phyloP scores from a whole-genome alignment of 75 land plant genomes.

The Gnetum montanum region DNA sequence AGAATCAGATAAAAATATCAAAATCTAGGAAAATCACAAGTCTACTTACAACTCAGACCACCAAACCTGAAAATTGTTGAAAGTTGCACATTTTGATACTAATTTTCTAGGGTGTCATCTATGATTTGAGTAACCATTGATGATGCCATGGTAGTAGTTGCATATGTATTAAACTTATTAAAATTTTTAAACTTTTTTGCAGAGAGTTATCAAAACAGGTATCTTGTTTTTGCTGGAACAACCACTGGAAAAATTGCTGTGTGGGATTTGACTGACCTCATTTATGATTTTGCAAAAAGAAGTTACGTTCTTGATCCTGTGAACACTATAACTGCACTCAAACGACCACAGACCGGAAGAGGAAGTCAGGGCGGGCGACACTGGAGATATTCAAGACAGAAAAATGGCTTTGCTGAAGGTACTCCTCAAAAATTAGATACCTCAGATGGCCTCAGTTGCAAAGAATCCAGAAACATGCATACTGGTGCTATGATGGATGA shows the following conservation, averaged over 20 bases:
- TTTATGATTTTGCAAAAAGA: slow-evolving; percentile 34
- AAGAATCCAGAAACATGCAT: not conserved
- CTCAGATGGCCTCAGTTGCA: too few species aligned
- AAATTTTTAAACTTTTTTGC: too few species aligned
- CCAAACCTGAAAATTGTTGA: too few species aligned
- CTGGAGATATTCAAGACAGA: slow-evolving; percentile 39
- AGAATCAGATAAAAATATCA: too few species aligned
- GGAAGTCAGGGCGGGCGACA: slow-evolving; percentile 96
- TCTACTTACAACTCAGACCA: too few species aligned
- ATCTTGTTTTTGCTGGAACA: slow-evolving; percentile 72
- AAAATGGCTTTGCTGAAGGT: not conserved
- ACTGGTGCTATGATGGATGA: too few species aligned
- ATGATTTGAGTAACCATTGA: too few species aligned
- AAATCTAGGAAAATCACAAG: too few species aligned
- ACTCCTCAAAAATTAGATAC: slow-evolving; percentile 1
- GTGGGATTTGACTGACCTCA: slow-evolving; percentile 75
- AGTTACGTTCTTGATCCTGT: slow-evolving; percentile 17
- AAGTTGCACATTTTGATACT: too few species aligned
- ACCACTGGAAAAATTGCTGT: slow-evolving; percentile 91
- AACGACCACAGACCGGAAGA: slow-evolving; percentile 84
- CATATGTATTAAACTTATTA: too few species aligned
- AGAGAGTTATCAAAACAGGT: slow-evolving; percentile 12
- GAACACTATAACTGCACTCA: slow-evolving; percentile 30
- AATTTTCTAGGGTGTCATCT: too few species aligned
- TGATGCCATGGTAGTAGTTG: too few species aligned